A percentile compares a stretch with the other conserved stretches of the same genome.
These are phyloP conservation scores for Pichia sp. DNA, from an alignment of 1,139 yeast species.

Conservation along the genomic window DNA sequence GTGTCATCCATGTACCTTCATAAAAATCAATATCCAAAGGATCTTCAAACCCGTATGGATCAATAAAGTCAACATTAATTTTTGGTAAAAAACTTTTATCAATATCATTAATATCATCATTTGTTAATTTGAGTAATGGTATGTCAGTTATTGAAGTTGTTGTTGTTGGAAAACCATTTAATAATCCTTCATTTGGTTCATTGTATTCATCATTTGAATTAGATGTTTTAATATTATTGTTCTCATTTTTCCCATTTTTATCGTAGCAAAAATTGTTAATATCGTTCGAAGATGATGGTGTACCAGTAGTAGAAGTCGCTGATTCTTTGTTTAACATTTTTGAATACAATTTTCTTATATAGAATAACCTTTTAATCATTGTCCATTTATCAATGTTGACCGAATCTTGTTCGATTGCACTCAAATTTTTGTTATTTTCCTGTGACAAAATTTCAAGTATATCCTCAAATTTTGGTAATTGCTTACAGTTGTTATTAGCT, in stretches of 20 bases:
- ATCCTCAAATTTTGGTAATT: slow-evolving; percentile 53
- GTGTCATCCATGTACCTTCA: slow-evolving; percentile 82
- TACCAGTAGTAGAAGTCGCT: not conserved
- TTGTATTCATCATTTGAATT: not conserved
- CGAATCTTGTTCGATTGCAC: slow-evolving; percentile 15
- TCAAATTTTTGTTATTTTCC: slow-evolving; percentile 31
- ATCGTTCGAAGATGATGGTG: not conserved
- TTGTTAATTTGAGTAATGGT: slow-evolving; percentile 20
- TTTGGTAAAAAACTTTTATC: slow-evolving; percentile 25
- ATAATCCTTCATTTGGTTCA: slow-evolving; percentile 1
- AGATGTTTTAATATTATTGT: not conserved
- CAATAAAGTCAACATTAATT: slow-evolving; percentile 44
- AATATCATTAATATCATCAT: slow-evolving; percentile 23
- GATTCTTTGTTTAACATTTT: slow-evolving; percentile 1
- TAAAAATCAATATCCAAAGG: slow-evolving; percentile 74
- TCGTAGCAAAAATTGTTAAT: not conserved
- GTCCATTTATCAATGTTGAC: slow-evolving; percentile 56
- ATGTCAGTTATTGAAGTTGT: slow-evolving; percentile 11
- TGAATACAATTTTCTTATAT: slow-evolving; percentile 50
- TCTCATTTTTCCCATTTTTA: not conserved
- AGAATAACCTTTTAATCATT: slow-evolving; percentile 61
- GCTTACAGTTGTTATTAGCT: slow-evolving; percentile 35
- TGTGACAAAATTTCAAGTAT: slow-evolving; percentile 47
- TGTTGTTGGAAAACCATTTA: slow-evolving; percentile 4
- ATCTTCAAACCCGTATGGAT: slow-evolving; percentile 84